A percentile compares a stretch with the other conserved stretches of the same genome.
phyloP scores from a whole-genome alignment of 495 filamentous ascomycete species.

The Penicillium roqueforti region DNA sequence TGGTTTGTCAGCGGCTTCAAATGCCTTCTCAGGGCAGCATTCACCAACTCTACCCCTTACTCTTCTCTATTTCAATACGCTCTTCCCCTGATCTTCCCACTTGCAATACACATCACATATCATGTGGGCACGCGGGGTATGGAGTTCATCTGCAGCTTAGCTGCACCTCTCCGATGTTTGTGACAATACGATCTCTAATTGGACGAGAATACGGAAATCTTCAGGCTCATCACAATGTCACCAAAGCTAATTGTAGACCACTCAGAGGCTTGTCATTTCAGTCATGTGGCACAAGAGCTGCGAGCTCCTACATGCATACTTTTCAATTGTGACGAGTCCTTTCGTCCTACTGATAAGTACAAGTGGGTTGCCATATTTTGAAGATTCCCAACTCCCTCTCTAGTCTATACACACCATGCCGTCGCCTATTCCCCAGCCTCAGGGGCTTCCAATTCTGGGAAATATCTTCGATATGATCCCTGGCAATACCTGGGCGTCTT shows the following conservation, averaged over 20 bases:
- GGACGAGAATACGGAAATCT: neutral
- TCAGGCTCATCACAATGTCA: neutral
- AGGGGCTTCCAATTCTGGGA: constrained; percentile 63
- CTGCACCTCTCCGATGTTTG: neutral
- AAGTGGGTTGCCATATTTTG: neutral
- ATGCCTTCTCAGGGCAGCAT: no score
- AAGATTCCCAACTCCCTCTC: neutral
- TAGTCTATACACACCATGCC: constrained; percentile 23
- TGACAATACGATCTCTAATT: neutral
- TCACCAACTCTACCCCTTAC: no score
- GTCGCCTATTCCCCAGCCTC: constrained; percentile 57
- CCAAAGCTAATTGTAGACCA: neutral
- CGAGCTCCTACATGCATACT: neutral
- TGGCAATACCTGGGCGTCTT: constrained; percentile 57
- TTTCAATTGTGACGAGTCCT: constrained; percentile 18
- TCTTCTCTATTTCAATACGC: no score
- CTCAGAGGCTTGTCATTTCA: neutral
- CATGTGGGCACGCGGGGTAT: neutral
- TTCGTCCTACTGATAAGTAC: neutral
- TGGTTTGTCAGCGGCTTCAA: no score
- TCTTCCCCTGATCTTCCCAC: no score
- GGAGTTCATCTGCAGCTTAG: neutral
- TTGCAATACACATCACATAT: no score
- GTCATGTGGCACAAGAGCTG: neutral
- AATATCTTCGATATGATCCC: constrained; percentile 63